Base-by-base conservation (phyloP, 2,329 filamentous ascomycete species). In the Cladosporium sp. region DNA sequence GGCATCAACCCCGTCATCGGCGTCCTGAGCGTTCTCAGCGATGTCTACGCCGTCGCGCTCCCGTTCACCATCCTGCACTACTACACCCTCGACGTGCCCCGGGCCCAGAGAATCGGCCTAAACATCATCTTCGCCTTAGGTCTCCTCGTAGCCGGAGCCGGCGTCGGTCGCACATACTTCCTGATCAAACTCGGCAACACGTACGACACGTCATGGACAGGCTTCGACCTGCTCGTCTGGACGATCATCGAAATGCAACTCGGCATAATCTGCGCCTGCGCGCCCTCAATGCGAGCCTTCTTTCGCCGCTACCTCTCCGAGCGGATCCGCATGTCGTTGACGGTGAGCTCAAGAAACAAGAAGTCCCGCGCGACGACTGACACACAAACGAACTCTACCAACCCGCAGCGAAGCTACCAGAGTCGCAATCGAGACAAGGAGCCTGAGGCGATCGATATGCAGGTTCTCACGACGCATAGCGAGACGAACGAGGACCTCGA, bases 211-310 rank as follows among this genome's bases (percentile, higher is more conserved):
- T 69, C 64, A 18, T 74, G 73, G 73, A 65, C 60, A 0, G 72
- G 72, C 32, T 75, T 73, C 61, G 59, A 70, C 34, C 68, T 74
- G 52, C 73, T 72, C 68, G 68, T 70, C 49, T 75, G 72, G 72
- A 70, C 70, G 4, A 41, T 72, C 14, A 64, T 75, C 34, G 74
- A 76, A 64, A 68, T 68, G 21, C 73, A 75, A 26, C 67, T 75
- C 1, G 74, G 70, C 30, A 72, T 76, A 44, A 74, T 76, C 64
- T 75, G 73, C 61, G 72, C 74, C 2, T 74, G 73, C 58, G 70
- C 73, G 10, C 74, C 74, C 0, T 70, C 70, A 1, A 60, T 74
- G 4, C 72, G 74, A 12, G 73, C 70, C 5, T 72, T 76, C 66
- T 71, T 75, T 65, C 68, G 73, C 18, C 65, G 67, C 18, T 75